Percentiles rank a stretch among this genome's conserved stretches.
Evolutionary conservation across 1,139 yeast species (phyloP).

Genomic region (Candida mesenterica): DNA sequence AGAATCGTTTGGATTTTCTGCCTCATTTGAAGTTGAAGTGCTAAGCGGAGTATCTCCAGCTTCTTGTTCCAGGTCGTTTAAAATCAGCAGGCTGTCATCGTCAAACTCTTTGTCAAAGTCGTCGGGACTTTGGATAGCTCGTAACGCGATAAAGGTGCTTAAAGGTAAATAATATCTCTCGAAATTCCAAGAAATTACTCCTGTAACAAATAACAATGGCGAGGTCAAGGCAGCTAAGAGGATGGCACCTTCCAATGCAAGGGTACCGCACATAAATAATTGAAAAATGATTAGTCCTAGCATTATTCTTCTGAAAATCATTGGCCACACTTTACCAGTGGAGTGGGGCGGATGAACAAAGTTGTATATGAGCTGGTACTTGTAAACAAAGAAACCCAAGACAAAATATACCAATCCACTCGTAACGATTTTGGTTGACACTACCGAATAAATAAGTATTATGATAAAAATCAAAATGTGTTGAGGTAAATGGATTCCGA

Average conservation of each 20-base stretch:
- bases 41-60: constrained; percentile 8
- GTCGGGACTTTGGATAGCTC: constrained; percentile 52
- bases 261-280: constrained; percentile 66
- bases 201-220: constrained; percentile 53
- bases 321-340: constrained; percentile 71
- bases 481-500: constrained; percentile 65
- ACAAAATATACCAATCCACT: constrained; percentile 63
- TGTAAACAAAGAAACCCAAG: constrained; percentile 62
- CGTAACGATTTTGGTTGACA: constrained; percentile 63
- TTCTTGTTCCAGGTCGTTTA: constrained; percentile 8
- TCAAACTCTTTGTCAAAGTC: constrained; percentile 45
- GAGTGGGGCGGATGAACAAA: constrained; percentile 72
- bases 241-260: constrained; percentile 62
- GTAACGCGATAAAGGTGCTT: constrained; percentile 58
- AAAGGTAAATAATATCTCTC: constrained; percentile 61
- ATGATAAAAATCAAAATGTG: constrained; percentile 62
- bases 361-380: constrained; percentile 62
- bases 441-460: constrained; percentile 59
- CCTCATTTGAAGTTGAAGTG: constrained; percentile 8
- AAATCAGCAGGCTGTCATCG: constrained; percentile 26
- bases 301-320: constrained; percentile 57
- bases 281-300: constrained; percentile 60
- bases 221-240: constrained; percentile 49
- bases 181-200: constrained; percentile 52
- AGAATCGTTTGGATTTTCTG: constrained; percentile 11